Conservation (phyloP, 1,284 basidiomycete species). For the Fistulina hepatica region DNA sequence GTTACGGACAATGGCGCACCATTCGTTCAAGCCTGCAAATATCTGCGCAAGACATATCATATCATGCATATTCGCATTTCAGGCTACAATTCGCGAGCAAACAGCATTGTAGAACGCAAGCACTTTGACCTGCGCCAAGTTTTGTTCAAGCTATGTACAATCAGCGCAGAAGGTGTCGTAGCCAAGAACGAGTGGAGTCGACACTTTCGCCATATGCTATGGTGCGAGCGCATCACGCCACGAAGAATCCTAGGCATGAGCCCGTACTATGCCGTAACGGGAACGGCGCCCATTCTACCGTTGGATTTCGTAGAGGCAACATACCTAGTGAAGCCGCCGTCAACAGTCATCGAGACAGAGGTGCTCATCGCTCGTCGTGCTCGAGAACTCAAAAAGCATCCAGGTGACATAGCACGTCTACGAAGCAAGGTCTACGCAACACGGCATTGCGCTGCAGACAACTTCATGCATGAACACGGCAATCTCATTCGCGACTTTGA, state of each 20-base stretch:
- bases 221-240: constrained; percentile 24
- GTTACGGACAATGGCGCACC: constrained; percentile 24
- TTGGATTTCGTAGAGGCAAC: constrained; percentile 31
- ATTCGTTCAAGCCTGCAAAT: constrained; percentile 23
- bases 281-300: constrained; percentile 28
- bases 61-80: constrained; percentile 32
- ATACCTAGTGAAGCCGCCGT: constrained; percentile 20
- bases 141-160: constrained; percentile 26
- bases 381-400: constrained; percentile 18
- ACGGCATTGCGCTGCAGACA: constrained; percentile 13
- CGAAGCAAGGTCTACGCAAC: constrained; percentile 15
- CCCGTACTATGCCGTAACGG: constrained; percentile 28
- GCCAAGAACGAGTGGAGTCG: constrained; percentile 23
- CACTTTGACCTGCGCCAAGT: constrained; percentile 28
- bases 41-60: constrained; percentile 22
- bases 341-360: constrained; percentile 15
- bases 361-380: constrained; percentile 20
- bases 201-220: constrained; percentile 23
- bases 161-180: no score
- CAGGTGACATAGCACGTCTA: constrained; percentile 13
- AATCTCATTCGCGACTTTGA: constrained; percentile 21
- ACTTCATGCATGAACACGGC: constrained; percentile 17
- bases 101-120: constrained; percentile 27
- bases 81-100: constrained; percentile 32
- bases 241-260: constrained; percentile 7